Base-by-base conservation (phyloP, 345 rosid genomes). In the Punica granatum region DNA sequence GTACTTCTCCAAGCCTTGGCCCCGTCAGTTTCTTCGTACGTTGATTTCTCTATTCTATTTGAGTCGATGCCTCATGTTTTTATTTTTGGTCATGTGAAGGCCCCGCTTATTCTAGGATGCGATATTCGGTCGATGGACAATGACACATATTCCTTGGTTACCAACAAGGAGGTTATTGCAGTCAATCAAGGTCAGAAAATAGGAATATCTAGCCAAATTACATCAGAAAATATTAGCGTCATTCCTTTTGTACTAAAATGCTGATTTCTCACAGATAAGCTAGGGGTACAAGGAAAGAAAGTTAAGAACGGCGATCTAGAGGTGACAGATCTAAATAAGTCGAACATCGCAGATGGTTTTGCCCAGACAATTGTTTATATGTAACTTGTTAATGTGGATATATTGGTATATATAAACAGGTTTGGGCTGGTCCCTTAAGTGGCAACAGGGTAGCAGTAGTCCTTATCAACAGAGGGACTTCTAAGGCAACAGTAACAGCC, bases 241-340 rank as follows among this genome's bases (percentile, higher is more conserved):
- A 26, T 13, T 7, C 65, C 69, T 37, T 43, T 48, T 26, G 18
- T 28, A 10, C 46, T 49, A 36, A 30, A 33, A 35, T 2, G 19
- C 4, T 14, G 36, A 34, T 58, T 16, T 68, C 16, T 67, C 56
- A 67, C 76, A 93, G 96, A 93, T 79, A 56, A 82, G 42, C 84
- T 80, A 23, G 97, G 96, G 53, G 78, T 87, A 66, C 98, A 93
- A 67, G 96, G 94, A 64, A 80, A 80, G 77, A 93, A 90, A 78
- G 91, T 81, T 61, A 74, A 75, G 70, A 77, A 80, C 65, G 92
- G 96, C 25, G 85, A 87, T 76, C 44, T 70, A 23, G 86, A 90
- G 97, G 98, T 90, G 36, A 78, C 16, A 1, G 48, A 43, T 43
- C 48, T 11, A 43, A 43, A 43, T 14, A 3, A 43, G 48, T 43